phyloP scores from a whole-genome alignment of 1,284 basidiomycete species.

The Boletus sp. region DNA sequence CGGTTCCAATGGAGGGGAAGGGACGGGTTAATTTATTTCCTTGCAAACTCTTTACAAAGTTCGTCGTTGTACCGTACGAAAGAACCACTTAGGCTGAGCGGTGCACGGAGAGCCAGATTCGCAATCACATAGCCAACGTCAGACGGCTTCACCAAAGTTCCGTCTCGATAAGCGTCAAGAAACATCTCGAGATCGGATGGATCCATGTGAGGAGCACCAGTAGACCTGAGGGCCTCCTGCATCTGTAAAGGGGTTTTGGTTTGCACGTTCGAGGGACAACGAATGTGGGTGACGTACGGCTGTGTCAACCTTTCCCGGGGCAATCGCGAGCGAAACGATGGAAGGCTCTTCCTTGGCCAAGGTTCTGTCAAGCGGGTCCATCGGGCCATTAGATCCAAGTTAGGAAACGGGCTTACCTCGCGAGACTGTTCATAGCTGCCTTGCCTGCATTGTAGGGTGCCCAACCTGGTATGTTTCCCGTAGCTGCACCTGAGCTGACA shows the following conservation, averaged over 20 bases:
- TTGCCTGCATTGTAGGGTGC: conserved; percentile 77
- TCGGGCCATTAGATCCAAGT: conserved; percentile 9
- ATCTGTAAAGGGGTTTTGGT: conserved; percentile 46
- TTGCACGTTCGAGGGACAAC: conserved; percentile 1
- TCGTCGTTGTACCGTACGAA: conserved; percentile 73
- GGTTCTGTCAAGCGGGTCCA: conserved; percentile 51
- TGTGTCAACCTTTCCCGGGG: conserved; percentile 85
- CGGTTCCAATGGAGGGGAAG: conserved; percentile 19
- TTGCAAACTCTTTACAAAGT: conserved; percentile 54
- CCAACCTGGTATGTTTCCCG: conserved; percentile 66
- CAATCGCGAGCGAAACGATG: conserved; percentile 70
- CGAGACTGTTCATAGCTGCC: conserved; percentile 83
- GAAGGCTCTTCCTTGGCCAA: conserved; percentile 76
- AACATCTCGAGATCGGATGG: conserved; percentile 54
- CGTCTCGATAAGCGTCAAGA: conserved; percentile 54
- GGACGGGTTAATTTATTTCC: conserved; percentile 21
- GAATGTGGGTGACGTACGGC: conserved; percentile 37
- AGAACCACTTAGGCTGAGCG: conserved; percentile 59
- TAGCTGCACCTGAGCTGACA: conserved; percentile 78
- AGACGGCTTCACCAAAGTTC: conserved; percentile 66
- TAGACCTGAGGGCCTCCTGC: conserved; percentile 54
- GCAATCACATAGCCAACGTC: conserved; percentile 76
- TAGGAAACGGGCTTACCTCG: conserved; percentile 43
- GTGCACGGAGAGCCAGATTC: conserved; percentile 55
- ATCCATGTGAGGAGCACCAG: conserved; percentile 48